Percentiles rank a stretch among this genome's conserved stretches.
phyloP scores from a whole-genome alignment of 257 asterid genomes.

The Haberlea rhodopensis region DNA sequence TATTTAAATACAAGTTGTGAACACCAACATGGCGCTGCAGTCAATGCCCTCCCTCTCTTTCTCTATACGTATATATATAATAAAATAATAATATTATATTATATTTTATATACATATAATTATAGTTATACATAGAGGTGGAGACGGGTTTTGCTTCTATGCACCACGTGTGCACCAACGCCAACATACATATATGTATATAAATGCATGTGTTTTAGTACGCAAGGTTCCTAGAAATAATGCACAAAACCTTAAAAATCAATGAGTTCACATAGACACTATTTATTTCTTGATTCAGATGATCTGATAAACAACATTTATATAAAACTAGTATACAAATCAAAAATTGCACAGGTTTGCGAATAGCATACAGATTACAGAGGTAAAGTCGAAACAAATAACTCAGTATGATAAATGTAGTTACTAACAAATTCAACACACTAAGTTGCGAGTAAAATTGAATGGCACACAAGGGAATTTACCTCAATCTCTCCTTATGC shows the following conservation, averaged over 20 bases:
- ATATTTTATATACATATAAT: no score
- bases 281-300: neutral
- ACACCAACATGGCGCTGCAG: slow-evolving; percentile 20
- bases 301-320: neutral
- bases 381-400: neutral
- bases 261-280: neutral
- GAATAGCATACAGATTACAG: neutral
- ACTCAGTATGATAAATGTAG: neutral
- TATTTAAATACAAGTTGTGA: neutral
- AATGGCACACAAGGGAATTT: neutral
- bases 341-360: neutral
- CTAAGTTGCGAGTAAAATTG: neutral
- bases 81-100: no score
- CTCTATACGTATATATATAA: neutral
- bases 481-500: neutral
- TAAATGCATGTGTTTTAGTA: no score
- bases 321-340: neutral
- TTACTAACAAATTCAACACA: neutral
- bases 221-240: neutral
- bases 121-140: no score
- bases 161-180: no score
- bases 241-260: neutral
- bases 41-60: slow-evolving; percentile 22
- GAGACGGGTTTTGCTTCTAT: no score
- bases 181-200: no score